Percentiles rank a stretch among this genome's conserved stretches.
Conservation (phyloP, 768 basidiomycete species). For the Macrocybe gigantea region DNA sequence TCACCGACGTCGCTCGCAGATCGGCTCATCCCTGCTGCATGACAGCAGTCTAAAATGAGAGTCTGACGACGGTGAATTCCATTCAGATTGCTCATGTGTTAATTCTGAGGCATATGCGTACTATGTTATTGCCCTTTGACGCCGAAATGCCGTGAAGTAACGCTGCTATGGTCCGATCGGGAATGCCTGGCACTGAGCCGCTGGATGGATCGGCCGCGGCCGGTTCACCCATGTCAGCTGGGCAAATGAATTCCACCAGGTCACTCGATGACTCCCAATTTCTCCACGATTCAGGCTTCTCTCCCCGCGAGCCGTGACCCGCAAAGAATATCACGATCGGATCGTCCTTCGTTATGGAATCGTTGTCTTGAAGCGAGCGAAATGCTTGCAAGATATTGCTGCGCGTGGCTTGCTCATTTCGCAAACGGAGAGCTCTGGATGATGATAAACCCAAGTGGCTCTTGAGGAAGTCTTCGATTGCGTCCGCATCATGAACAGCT, state of each 20-base stretch:
- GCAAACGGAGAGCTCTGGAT: not conserved
- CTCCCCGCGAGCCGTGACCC: conserved; percentile 3
- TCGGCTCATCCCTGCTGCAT: not conserved
- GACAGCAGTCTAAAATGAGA: conserved; percentile 7
- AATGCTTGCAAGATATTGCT: not conserved
- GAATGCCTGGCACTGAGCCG: not conserved
- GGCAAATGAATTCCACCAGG: conserved; percentile 6
- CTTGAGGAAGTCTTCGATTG: conserved; percentile 1
- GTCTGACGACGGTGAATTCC: not conserved
- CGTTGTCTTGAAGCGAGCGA: not conserved
- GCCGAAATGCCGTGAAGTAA: not conserved
- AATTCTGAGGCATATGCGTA: not conserved
- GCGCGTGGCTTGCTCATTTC: conserved; percentile 2
- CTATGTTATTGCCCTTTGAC: conserved; percentile 8
- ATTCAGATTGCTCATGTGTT: not conserved
- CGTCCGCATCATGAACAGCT: conserved; percentile 5
- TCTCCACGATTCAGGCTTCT: not conserved
- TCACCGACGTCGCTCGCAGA: conserved; percentile 34
- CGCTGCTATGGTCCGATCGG: conserved; percentile 1
- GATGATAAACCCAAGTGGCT: not conserved
- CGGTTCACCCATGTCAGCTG: conserved; percentile 1
- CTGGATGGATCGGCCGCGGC: not conserved
- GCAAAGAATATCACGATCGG: conserved; percentile 10
- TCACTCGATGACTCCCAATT: not conserved
- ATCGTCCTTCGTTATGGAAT: not conserved